These are phyloP conservation scores for Chrysosporium queenslandicum DNA, from an alignment of 2,329 filamentous ascomycete genomes.

Conservation along the genomic window DNA sequence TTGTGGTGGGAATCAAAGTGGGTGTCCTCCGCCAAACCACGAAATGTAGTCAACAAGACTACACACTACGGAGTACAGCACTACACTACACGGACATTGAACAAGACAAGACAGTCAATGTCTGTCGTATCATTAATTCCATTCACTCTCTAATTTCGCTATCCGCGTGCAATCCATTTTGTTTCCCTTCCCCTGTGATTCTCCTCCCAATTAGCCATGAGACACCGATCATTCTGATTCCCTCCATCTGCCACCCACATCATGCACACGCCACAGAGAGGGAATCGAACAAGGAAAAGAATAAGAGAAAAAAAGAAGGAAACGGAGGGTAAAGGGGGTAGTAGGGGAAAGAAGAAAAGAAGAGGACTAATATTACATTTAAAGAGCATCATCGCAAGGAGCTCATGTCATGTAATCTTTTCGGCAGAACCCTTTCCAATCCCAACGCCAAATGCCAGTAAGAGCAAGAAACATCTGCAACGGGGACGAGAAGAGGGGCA, in stretches of 20 bases:
- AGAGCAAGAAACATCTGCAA: neutral
- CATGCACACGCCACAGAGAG: neutral
- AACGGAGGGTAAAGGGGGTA: neutral
- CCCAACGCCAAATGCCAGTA: slow-evolving; percentile 2
- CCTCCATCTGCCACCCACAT: neutral
- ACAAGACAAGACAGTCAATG: neutral
- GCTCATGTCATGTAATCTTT: slow-evolving; percentile 10
- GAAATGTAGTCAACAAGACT: too few relatives aligned
- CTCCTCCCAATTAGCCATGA: neutral
- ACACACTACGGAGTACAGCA: too few relatives aligned
- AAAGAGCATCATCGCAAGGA: neutral
- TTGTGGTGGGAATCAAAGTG: too few relatives aligned
- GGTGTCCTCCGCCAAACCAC: too few relatives aligned
- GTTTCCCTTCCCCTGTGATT: neutral
- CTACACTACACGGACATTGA: too few relatives aligned
- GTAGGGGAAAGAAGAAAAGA: neutral
- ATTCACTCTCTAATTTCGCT: neutral
- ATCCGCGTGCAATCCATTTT: neutral
- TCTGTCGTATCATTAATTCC: neutral
- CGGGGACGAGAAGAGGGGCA: neutral
- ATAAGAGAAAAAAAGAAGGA: neutral
- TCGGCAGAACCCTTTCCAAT: neutral
- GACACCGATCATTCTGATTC: neutral
- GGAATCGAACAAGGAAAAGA: neutral
- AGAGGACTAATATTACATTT: slow-evolving; percentile 11